These are phyloP conservation scores for Boletellus ananas DNA, from an alignment of 768 basidiomycete genomes.

Conservation along the genomic window DNA sequence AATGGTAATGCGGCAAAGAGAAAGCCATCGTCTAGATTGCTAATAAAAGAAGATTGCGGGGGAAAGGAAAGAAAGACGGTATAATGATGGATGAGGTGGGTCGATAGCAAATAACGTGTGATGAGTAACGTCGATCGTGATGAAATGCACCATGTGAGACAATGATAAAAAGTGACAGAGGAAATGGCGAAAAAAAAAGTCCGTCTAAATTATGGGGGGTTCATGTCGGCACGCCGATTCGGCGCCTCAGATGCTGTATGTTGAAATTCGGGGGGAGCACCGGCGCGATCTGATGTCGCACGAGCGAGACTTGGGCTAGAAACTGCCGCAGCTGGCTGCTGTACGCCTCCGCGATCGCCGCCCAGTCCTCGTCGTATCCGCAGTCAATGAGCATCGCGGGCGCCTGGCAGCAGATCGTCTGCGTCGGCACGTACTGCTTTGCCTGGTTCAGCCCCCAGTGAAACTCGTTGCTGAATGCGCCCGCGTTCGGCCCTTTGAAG, in stretches of 20 bases:
- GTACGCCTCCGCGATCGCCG: conserved; percentile 28
- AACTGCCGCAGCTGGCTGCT: conserved; percentile 29
- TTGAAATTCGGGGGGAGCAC: conserved; percentile 33
- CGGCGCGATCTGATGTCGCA: conserved; percentile 29
- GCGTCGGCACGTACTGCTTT: conserved; percentile 25
- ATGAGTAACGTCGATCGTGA: no score
- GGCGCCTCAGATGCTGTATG: conserved; percentile 29
- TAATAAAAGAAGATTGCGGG: no score
- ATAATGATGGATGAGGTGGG: no score
- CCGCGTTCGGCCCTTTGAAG: conserved; percentile 32
- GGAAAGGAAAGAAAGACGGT: no score
- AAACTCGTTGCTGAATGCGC: conserved; percentile 26
- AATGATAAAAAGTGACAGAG: not conserved
- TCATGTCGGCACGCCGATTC: conserved; percentile 24
- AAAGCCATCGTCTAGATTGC: no score
- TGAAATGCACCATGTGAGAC: no score
- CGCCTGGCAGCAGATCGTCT: conserved; percentile 20
- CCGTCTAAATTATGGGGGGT: not conserved
- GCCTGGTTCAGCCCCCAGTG: conserved; percentile 26
- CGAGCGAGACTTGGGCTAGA: conserved; percentile 28
- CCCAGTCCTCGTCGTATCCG: conserved; percentile 28
- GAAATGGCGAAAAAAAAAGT: not conserved
- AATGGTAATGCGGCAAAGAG: no score
- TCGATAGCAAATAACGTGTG: no score
- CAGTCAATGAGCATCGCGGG: conserved; percentile 24